Conservation (phyloP, 345 rosid species). For the Laguncularia racemosa region DNA sequence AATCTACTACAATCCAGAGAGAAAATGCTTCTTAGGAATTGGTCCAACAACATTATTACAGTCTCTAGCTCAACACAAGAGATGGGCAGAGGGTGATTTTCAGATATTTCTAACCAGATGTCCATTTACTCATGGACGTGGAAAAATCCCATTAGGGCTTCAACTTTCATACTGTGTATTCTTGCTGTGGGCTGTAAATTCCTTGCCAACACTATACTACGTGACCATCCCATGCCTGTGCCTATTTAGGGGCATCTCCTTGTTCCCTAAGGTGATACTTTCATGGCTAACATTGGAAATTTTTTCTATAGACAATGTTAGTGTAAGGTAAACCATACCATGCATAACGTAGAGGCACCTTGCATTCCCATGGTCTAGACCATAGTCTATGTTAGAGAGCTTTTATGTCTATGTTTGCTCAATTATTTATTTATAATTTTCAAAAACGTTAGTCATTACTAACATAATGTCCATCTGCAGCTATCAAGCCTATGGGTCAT, state of each 20-base stretch:
- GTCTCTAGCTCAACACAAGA: constrained; percentile 31
- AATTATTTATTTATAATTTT: neutral
- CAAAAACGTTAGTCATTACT: neutral
- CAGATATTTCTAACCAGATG: constrained; percentile 28
- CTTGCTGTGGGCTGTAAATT: constrained; percentile 24
- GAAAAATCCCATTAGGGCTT: constrained; percentile 19
- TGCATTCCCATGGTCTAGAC: too few species aligned
- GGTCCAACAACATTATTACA: constrained; percentile 27
- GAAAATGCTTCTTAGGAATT: constrained; percentile 30
- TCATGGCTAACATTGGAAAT: too few species aligned
- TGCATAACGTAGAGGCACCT: too few species aligned
- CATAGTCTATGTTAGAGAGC: too few species aligned
- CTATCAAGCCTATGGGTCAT: constrained; percentile 31
- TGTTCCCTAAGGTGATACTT: constrained; percentile 27
- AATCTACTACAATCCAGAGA: constrained; percentile 18
- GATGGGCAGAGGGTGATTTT: constrained; percentile 38
- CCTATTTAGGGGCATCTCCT: constrained; percentile 26
- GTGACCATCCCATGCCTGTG: constrained; percentile 31
- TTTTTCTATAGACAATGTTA: too few species aligned
- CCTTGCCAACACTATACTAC: constrained; percentile 27
- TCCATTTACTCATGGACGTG: constrained; percentile 21
- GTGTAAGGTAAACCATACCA: too few species aligned
- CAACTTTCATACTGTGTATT: constrained; percentile 17
- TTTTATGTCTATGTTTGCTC: too few species aligned
- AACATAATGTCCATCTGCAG: constrained; percentile 7